Conservation (phyloP, 352 stramenopile genomes). For the Pythium angustatum region DNA sequence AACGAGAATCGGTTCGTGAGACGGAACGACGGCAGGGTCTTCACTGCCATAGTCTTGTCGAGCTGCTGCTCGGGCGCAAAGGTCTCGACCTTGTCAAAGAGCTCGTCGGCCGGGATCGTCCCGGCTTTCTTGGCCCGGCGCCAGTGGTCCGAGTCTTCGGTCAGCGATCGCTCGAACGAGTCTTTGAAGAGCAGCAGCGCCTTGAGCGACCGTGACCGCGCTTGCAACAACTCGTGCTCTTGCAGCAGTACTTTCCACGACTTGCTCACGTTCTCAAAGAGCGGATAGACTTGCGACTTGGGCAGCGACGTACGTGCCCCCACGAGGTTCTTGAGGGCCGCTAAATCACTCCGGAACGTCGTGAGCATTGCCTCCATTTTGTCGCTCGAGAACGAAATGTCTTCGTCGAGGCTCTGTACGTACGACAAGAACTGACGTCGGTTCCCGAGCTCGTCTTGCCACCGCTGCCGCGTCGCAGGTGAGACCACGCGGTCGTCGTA, state of each 20-base stretch:
- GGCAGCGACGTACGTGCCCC: conserved; percentile 84
- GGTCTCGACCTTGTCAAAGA: conserved; percentile 68
- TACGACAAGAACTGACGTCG: conserved; percentile 91
- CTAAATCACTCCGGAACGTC: conserved; percentile 70
- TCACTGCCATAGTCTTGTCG: background rate
- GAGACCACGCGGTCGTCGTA: conserved; percentile 12
- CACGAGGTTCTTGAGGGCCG: conserved; percentile 79
- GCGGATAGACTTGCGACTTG: conserved; percentile 94
- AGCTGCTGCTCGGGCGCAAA: conserved; percentile 51
- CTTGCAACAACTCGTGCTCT: conserved; percentile 72
- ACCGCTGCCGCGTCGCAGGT: conserved; percentile 59
- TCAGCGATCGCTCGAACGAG: conserved; percentile 62
- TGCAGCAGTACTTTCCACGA: conserved; percentile 83
- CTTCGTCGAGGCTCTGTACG: conserved; percentile 90
- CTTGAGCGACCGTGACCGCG: conserved; percentile 64
- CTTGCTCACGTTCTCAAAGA: conserved; percentile 89
- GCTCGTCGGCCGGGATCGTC: conserved; percentile 62
- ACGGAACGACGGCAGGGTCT: conserved; percentile 25
- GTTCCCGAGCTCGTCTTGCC: conserved; percentile 93
- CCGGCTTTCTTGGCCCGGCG: conserved; percentile 51
- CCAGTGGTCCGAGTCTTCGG: conserved; percentile 56
- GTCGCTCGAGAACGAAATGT: conserved; percentile 80
- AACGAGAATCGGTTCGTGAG: conserved; percentile 38
- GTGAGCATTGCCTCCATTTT: conserved; percentile 77
- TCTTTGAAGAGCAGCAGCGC: conserved; percentile 76